Percentiles rank a stretch among this genome's conserved stretches.
These are phyloP conservation scores for Abrus precatorius DNA, from an alignment of 306 rosid species.

Conservation along the genomic window DNA sequence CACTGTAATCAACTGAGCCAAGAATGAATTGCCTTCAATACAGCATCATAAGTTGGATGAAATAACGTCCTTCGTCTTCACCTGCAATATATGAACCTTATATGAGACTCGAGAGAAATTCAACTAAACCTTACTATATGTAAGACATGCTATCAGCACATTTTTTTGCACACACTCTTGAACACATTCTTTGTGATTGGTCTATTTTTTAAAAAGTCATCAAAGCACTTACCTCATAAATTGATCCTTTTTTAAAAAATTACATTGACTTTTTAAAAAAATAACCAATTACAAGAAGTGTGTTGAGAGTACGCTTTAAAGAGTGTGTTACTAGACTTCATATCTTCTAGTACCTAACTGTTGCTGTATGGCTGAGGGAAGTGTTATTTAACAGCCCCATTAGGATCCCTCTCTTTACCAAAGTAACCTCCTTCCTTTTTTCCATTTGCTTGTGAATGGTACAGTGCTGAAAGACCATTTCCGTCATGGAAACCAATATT, in stretches of 20 bases:
- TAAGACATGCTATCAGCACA: no score
- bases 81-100: slow-evolving; percentile 54
- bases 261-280: no score
- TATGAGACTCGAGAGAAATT: slow-evolving; percentile 35
- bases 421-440: slow-evolving; percentile 55
- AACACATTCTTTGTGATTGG: no score
- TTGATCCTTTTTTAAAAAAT: no score
- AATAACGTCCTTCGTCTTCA: slow-evolving; percentile 51
- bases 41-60: slow-evolving; percentile 49
- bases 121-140: background rate
- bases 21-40: slow-evolving; percentile 90
- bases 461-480: slow-evolving; percentile 51
- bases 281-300: no score
- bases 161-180: no score
- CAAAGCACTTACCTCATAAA: no score
- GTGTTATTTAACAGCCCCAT: slow-evolving; percentile 61
- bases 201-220: no score
- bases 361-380: slow-evolving; percentile 34
- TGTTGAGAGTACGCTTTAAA: no score
- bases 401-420: slow-evolving; percentile 57
- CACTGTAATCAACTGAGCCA: slow-evolving; percentile 70
- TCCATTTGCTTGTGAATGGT: slow-evolving; percentile 53
- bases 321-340: no score
- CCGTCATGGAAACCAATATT: slow-evolving; percentile 47
- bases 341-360: slow-evolving; percentile 37